Conservation (phyloP, 1,284 basidiomycete species). For the Sphagnurus paluster region DNA sequence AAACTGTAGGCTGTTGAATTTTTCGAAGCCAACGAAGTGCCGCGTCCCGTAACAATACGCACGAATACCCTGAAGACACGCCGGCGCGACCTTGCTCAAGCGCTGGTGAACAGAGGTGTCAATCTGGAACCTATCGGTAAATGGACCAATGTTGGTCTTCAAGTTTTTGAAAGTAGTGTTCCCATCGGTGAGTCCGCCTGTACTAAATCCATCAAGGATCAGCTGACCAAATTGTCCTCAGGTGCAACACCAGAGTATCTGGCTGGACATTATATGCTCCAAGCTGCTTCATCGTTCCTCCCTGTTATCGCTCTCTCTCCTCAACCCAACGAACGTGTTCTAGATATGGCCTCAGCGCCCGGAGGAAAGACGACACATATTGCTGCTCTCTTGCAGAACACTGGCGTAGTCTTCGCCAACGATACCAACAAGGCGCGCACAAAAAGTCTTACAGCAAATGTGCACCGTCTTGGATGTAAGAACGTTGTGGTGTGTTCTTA, state of each 20-base stretch:
- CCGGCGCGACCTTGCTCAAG: constrained; percentile 92
- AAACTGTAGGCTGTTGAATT: constrained; percentile 86
- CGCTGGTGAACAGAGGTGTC: constrained; percentile 94
- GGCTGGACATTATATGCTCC: constrained; percentile 99
- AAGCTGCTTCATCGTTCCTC: constrained; percentile 98
- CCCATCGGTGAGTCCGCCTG: constrained; percentile 69
- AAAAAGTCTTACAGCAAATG: constrained; percentile 95
- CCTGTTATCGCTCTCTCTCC: constrained; percentile 96
- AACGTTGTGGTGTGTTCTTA: constrained; percentile 98
- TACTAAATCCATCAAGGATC: background rate
- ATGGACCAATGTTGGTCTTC: constrained; percentile 98
- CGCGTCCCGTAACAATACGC: constrained; percentile 96
- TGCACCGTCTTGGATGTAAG: constrained; percentile 96
- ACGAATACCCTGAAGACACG: constrained; percentile 96
- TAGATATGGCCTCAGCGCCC: constrained; percentile 99
- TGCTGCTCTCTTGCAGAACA: constrained; percentile 96
- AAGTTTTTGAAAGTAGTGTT: constrained; percentile 95
- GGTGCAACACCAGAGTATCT: constrained; percentile 98
- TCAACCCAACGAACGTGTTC: constrained; percentile 89
- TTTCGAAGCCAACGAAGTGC: constrained; percentile 97
- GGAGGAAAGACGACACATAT: constrained; percentile 98
- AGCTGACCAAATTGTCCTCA: constrained; percentile 26
- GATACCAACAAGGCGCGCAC: constrained; percentile 95
- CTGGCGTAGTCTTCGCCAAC: constrained; percentile 97
- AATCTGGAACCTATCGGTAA: constrained; percentile 98